Evolutionary conservation across 768 basidiomycete genomes (phyloP), one percentile per base, ranked within the genome.

Genomic region (Gelatoporia subvermispora): DNA sequence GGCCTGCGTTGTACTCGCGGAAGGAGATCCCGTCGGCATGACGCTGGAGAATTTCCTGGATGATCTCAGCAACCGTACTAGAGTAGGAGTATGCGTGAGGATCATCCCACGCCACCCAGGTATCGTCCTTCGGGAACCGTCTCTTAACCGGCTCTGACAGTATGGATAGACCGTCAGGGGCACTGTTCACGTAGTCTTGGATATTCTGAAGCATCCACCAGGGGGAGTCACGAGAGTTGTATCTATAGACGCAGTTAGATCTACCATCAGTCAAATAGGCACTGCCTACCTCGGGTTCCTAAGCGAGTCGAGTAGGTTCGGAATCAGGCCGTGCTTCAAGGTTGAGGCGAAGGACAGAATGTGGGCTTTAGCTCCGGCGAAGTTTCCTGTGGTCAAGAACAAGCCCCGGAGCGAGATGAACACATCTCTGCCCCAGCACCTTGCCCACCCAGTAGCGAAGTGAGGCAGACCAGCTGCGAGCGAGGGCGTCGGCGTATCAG

Each of bases 181-280:
- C 91, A 65, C 76, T 84, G 40, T 69, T 70, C 18, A 81, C 84
- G 64, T 97, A 98, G 65, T 98, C 93, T 60, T 98, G 96, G 47
- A 99, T 96, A 61, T 88, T 96, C 65, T 99, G 95, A 50, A 97
- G 65, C 89, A 98, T 95, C 92, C 93, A 98, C 95, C 94, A 98
- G 3, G 96, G 95, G 7, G 92, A 93, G 64, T 99, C 96, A 45
- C 96, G 85, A 4, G 92, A 98, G 66, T 98, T 98, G 67, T 93
- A 94, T 52, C 88, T 88, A 51, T 2, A n/a, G n/a, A n/a, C n/a
- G n/a, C n/a, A n/a, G n/a, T n/a, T n/a, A n/a, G n/a, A n/a, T n/a
- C n/a, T n/a, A n/a, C n/a, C n/a, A n/a, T n/a, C n/a, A n/a, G n/a
- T n/a, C n/a, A n/a, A n/a, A n/a, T n/a, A n/a, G n/a, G n/a, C 8